phyloP scores from a whole-genome alignment of 345 rosid species.

The Eucalyptus sideroxylon region DNA sequence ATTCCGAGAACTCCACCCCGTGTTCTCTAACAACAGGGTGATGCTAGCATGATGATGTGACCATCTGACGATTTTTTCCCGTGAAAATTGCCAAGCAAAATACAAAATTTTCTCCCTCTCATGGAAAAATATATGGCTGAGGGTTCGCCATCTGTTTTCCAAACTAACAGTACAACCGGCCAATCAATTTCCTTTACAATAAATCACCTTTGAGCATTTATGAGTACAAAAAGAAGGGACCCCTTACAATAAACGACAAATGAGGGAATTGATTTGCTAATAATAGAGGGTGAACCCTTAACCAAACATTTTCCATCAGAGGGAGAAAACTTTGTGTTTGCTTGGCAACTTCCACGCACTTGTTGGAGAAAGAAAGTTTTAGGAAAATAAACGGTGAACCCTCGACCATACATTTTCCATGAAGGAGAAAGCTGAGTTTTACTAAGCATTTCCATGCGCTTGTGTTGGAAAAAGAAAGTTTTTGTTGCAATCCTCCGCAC shows the following conservation, averaged over 20 bases:
- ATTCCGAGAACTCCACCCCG: background rate
- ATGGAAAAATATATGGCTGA: background rate
- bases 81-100: background rate
- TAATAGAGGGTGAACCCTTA: no score
- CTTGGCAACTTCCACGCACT: no score
- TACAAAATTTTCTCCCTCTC: background rate
- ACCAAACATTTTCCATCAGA: no score
- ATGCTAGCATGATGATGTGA: background rate
- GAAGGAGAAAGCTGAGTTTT: background rate
- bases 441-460: background rate
- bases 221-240: no score
- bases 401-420: background rate
- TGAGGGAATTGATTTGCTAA: background rate
- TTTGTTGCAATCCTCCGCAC: background rate
- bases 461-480: background rate
- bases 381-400: background rate
- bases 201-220: no score
- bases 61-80: background rate
- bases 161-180: background rate
- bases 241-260: no score
- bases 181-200: background rate
- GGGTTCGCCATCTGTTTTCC: background rate
- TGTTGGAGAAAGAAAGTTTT: no score
- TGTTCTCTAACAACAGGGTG: background rate
- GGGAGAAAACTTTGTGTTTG: no score